Conservation (phyloP, 768 basidiomycete species). For the Phaffia tasmanica region DNA sequence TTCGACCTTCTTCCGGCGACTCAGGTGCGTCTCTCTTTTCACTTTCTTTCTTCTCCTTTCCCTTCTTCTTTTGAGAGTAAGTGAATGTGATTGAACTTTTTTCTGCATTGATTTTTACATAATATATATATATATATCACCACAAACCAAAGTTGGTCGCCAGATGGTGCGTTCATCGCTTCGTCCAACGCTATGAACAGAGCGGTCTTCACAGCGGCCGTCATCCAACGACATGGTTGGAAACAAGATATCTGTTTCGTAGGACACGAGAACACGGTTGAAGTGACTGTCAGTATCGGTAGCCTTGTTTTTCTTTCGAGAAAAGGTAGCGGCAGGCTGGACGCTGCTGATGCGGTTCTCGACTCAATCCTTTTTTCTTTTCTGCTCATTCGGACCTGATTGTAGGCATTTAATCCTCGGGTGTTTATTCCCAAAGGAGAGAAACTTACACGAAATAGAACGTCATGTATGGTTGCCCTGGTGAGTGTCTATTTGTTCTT, state of each 20-base stretch:
- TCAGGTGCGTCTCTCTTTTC: constrained; percentile 49
- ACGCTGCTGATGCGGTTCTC: not conserved
- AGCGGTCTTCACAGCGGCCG: constrained; percentile 93
- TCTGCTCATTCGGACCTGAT: not conserved
- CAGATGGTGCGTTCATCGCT: constrained; percentile 96
- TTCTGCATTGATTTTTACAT: not conserved
- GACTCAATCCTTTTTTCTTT: not conserved
- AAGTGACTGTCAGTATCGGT: constrained; percentile 63
- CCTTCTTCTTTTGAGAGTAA: not conserved
- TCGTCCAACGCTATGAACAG: constrained; percentile 96
- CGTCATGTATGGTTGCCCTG: constrained; percentile 52
- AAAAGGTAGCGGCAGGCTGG: not conserved
- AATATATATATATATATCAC: too few relatives aligned
- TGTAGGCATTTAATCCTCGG: constrained; percentile 80
- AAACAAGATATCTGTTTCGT: constrained; percentile 85
- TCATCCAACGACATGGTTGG: constrained; percentile 75
- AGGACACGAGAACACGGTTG: constrained; percentile 92
- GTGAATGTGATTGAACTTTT: not conserved
- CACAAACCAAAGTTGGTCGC: constrained; percentile 69
- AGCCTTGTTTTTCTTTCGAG: not conserved
- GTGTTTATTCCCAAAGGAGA: constrained; percentile 72
- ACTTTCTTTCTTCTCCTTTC: not conserved
- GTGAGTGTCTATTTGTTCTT: not conserved
- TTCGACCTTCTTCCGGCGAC: constrained; percentile 81
- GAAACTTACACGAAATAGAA: constrained; percentile 32